Percentiles rank a stretch among this genome's conserved stretches.
Conservation (phyloP, 768 basidiomycete genomes). For the Tylopilus felleus region DNA sequence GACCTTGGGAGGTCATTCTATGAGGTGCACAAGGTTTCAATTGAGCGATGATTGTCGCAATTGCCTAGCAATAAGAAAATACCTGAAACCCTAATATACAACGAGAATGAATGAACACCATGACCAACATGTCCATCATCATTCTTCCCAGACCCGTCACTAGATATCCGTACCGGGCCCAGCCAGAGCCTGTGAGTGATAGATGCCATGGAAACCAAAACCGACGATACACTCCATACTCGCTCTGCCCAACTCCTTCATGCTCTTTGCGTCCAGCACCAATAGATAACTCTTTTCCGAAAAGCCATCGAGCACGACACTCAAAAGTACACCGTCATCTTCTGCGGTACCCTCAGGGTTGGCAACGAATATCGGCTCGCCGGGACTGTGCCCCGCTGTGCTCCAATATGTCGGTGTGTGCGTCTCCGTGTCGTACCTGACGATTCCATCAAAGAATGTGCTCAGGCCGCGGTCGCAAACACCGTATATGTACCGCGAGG, state of each 20-base stretch:
- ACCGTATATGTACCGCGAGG: slow-evolving; percentile 34
- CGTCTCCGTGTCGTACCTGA: slow-evolving; percentile 35
- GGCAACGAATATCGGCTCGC: slow-evolving; percentile 38
- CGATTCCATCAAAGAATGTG: slow-evolving; percentile 34
- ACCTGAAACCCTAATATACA: slow-evolving; percentile 1
- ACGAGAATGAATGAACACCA: neutral
- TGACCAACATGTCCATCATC: neutral
- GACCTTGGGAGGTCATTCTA: too few species aligned
- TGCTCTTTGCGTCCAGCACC: slow-evolving; percentile 34
- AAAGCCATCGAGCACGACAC: slow-evolving; percentile 35
- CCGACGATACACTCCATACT: slow-evolving; percentile 32
- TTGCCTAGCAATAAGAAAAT: neutral
- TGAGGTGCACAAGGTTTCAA: too few species aligned
- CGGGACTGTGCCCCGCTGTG: slow-evolving; percentile 28
- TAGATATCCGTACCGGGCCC: slow-evolving; percentile 22
- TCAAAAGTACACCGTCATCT: slow-evolving; percentile 38
- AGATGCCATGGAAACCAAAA: slow-evolving; percentile 38
- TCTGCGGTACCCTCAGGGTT: slow-evolving; percentile 29
- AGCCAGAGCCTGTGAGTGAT: slow-evolving; percentile 4
- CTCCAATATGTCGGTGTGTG: slow-evolving; percentile 27
- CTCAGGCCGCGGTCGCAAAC: slow-evolving; percentile 25
- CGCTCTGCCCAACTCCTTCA: slow-evolving; percentile 37
- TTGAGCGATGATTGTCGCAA: neutral
- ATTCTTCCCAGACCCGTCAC: neutral
- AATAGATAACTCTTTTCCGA: slow-evolving; percentile 33